These are phyloP conservation scores for Rhodotorula babjevae DNA, from an alignment of 768 basidiomycete species.

Conservation along the genomic window DNA sequence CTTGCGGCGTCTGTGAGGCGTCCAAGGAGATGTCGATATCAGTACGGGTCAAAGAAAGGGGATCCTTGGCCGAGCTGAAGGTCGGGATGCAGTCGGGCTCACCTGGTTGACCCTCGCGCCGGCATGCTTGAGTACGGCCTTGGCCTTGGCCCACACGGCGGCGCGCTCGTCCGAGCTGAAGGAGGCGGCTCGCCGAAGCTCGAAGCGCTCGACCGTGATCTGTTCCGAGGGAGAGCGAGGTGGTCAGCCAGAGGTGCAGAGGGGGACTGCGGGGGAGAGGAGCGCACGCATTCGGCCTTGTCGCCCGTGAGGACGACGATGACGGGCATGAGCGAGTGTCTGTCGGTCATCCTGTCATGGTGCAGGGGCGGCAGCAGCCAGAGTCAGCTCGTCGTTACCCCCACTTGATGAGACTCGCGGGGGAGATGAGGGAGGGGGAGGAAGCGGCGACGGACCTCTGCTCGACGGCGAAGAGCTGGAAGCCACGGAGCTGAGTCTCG, in stretches of 20 bases:
- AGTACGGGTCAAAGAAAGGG: too few species aligned
- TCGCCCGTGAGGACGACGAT: slow-evolving; percentile 14
- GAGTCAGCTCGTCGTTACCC: not conserved
- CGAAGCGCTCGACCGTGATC: not conserved
- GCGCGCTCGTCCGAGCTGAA: not conserved
- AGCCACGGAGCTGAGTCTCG: not conserved
- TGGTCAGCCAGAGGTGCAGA: too few species aligned
- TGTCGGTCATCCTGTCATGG: not conserved
- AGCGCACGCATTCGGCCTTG: slow-evolving; percentile 2
- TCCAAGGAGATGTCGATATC: too few species aligned
- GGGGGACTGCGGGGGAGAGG: too few species aligned
- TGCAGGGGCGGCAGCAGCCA: too few species aligned
- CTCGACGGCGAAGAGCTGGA: slow-evolving; percentile 5
- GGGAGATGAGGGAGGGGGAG: too few species aligned
- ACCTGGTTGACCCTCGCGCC: not conserved
- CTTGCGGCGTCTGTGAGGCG: not conserved
- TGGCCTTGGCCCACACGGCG: not conserved
- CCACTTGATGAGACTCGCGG: not conserved
- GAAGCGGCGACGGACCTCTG: not conserved
- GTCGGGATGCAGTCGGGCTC: not conserved
- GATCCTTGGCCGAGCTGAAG: not conserved
- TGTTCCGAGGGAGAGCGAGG: not conserved
- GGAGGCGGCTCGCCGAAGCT: not conserved
- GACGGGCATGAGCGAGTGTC: slow-evolving; percentile 1
- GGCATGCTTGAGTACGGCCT: not conserved